Percentiles rank a stretch among this genome's conserved stretches.
These are phyloP conservation scores for Flaveria sonorensis DNA, from an alignment of 129 eudicot species.

Conservation along the genomic window DNA sequence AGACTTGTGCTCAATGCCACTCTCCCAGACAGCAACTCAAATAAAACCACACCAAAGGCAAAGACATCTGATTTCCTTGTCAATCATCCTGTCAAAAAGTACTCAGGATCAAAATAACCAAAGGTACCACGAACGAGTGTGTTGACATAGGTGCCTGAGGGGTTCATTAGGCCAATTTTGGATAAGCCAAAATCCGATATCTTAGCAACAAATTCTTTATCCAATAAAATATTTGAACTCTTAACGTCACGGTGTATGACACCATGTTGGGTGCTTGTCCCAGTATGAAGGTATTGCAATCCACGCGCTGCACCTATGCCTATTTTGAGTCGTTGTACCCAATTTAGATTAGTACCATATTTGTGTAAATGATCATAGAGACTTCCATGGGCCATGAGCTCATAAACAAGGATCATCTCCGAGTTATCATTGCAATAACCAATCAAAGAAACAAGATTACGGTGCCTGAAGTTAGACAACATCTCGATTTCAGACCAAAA, in stretches of 20 bases:
- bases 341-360: background rate
- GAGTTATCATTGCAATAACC: constrained; percentile 10
- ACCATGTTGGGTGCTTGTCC: constrained; percentile 16
- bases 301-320: background rate
- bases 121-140: constrained; percentile 1
- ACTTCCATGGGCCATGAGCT: constrained; percentile 15
- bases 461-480: constrained; percentile 21
- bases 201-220: background rate
- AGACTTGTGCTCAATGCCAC: constrained; percentile 12
- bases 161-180: constrained; percentile 1
- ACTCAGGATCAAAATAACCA: constrained; percentile 16
- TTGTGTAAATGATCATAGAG: constrained; percentile 21
- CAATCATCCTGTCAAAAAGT: constrained; percentile 14
- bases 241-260: constrained; percentile 18
- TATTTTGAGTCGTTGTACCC: constrained; percentile 4
- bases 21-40: constrained; percentile 1
- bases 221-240: background rate
- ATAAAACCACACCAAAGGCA: constrained; percentile 11
- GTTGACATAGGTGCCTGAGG: constrained; percentile 1
- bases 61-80: background rate
- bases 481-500: constrained; percentile 27
- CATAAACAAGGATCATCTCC: constrained; percentile 28
- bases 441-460: constrained; percentile 10
- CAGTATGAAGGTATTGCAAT: constrained; percentile 12
- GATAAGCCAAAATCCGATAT: constrained; percentile 5